These are phyloP conservation scores for Lithohypha guttulata DNA, from an alignment of 2,329 filamentous ascomycete genomes.

Conservation along the genomic window DNA sequence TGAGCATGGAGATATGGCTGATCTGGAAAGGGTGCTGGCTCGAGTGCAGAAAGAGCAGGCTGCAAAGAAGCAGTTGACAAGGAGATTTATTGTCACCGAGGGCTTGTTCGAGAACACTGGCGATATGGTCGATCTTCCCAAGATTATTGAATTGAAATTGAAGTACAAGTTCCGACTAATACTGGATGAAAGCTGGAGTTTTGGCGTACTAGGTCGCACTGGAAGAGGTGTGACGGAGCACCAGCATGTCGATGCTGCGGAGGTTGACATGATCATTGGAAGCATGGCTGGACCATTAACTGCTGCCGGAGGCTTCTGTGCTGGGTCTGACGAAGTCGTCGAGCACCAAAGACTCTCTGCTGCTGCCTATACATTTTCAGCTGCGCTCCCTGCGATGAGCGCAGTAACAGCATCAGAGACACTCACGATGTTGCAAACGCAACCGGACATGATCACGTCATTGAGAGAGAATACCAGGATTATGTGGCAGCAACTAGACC, in stretches of 20 bases:
- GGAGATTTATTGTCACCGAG: conserved; percentile 92
- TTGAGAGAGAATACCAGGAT: conserved; percentile 77
- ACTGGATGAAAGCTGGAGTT: conserved; percentile 94
- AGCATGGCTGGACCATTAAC: conserved; percentile 83
- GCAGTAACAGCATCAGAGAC: conserved; percentile 95
- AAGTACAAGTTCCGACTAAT: conserved; percentile 98
- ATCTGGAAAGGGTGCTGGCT: conserved; percentile 74
- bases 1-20: conserved; percentile 91
- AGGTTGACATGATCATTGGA: conserved; percentile 95
- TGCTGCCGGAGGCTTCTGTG: conserved; percentile 91
- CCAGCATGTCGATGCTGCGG: conserved; percentile 85
- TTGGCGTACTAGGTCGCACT: conserved; percentile 83
- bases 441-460: conserved; percentile 66
- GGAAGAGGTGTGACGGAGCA: conserved; percentile 90
- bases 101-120: conserved; percentile 85
- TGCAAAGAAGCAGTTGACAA: conserved; percentile 68
- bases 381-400: conserved; percentile 82
- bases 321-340: conserved; percentile 80
- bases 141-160: conserved; percentile 81
- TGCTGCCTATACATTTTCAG: conserved; percentile 88
- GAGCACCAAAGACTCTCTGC: conserved; percentile 93
- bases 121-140: conserved; percentile 74
- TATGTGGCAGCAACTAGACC: conserved; percentile 80
- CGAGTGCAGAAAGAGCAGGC: conserved; percentile 81
- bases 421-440: conserved; percentile 72